A percentile compares a stretch with the other conserved stretches of the same genome.
These are phyloP conservation scores for Saccharum spontaneum DNA, from an alignment of 176 grass and related monocot species.

Conservation along the genomic window DNA sequence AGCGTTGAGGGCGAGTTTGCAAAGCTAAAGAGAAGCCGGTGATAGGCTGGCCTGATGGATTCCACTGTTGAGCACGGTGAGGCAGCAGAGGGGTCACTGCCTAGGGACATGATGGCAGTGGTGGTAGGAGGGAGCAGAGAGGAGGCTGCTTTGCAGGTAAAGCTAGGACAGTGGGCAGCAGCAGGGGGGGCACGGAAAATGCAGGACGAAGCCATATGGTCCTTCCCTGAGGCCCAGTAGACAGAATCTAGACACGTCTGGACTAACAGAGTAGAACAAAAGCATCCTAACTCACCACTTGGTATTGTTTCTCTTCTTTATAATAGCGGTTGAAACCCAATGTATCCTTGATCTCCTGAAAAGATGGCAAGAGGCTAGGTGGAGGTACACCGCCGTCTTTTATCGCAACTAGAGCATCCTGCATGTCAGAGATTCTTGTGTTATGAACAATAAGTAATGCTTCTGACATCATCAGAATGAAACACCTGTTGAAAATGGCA, in stretches of 20 bases:
- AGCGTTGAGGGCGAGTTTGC: not conserved
- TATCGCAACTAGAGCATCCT: slow-evolving; percentile 83
- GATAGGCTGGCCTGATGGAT: not conserved
- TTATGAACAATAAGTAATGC: not conserved
- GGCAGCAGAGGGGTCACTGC: not conserved
- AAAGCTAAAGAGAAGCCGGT: not conserved
- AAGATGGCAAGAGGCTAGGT: slow-evolving; percentile 73
- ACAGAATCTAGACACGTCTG: not conserved
- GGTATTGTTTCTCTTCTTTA: slow-evolving; percentile 86
- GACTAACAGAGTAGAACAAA: slow-evolving; percentile 14
- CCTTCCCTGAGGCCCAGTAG: not conserved
- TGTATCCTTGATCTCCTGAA: slow-evolving; percentile 93
- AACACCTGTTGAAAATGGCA: not conserved
- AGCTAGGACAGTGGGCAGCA: not conserved
- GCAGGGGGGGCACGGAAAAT: not conserved
- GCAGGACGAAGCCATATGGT: not conserved
- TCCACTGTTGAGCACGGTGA: not conserved
- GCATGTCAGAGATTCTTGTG: slow-evolving; percentile 21
- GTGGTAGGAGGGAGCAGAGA: not conserved
- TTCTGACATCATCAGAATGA: not conserved
- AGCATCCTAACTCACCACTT: slow-evolving; percentile 46
- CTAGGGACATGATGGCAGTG: not conserved
- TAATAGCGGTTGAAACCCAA: slow-evolving; percentile 90
- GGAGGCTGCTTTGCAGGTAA: not conserved
- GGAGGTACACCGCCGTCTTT: slow-evolving; percentile 71